A percentile compares a stretch with the other conserved stretches of the same genome.
phyloP scores from a whole-genome alignment of 768 basidiomycete species.

The Bullera alba region DNA sequence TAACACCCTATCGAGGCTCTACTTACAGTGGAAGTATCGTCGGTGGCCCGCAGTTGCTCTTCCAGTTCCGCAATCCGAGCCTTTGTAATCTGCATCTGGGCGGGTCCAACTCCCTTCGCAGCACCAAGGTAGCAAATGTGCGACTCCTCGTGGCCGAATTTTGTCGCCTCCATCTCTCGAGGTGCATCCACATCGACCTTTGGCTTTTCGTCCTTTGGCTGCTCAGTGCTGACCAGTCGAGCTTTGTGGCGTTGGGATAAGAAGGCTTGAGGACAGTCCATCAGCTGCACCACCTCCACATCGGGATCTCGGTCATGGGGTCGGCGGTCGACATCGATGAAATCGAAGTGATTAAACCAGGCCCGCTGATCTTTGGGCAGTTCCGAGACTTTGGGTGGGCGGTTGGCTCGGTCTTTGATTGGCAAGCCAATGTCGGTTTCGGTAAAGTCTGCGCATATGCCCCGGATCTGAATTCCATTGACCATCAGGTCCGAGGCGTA shows the following conservation, averaged over 20 bases:
- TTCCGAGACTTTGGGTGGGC: conserved; percentile 21
- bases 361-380: conserved; percentile 19
- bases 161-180: conserved; percentile 46
- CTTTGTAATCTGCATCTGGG: conserved; percentile 59
- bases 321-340: conserved; percentile 67
- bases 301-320: conserved; percentile 53
- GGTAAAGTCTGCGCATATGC: conserved; percentile 66
- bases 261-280: conserved; percentile 72
- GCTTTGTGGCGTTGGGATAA: conserved; percentile 56
- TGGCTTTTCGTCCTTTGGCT: conserved; percentile 1
- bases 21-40: neutral
- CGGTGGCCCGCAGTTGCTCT: neutral
- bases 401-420: neutral
- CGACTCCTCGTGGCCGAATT: conserved; percentile 79
- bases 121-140: conserved; percentile 74
- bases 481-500: conserved; percentile 79
- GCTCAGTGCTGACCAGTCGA: conserved; percentile 4
- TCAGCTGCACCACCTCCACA: conserved; percentile 64
- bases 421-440: neutral
- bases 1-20: neutral
- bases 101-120: conserved; percentile 59
- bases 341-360: conserved; percentile 79
- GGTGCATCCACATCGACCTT: neutral
- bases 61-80: conserved; percentile 55
- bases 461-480: conserved; percentile 67